Conservation (phyloP, 2,329 filamentous ascomycete species). For the Penicillium polonicum region DNA sequence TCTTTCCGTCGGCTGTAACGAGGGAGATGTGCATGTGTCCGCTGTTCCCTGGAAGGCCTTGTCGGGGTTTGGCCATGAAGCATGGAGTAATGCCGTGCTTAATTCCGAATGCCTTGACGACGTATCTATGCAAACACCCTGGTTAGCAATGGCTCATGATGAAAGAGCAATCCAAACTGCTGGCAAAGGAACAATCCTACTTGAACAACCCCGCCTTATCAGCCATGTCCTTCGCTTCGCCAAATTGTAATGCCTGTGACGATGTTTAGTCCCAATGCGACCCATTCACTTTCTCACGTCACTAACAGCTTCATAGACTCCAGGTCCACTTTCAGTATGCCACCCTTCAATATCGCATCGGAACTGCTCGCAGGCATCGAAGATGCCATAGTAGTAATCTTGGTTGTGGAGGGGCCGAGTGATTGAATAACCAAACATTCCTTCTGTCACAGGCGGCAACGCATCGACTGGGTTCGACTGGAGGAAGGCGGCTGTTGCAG, state of each 20-base stretch:
- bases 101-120: slow-evolving; percentile 82
- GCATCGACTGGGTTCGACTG: slow-evolving; percentile 68
- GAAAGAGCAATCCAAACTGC: not conserved
- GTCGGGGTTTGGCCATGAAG: slow-evolving; percentile 97
- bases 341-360: slow-evolving; percentile 83
- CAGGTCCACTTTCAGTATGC: slow-evolving; percentile 92
- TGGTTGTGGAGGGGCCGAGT: slow-evolving; percentile 85
- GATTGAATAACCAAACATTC: slow-evolving; percentile 94
- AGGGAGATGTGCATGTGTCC: slow-evolving; percentile 95
- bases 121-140: slow-evolving; percentile 54
- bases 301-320: slow-evolving; percentile 84
- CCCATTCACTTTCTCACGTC: not conserved
- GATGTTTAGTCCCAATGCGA: slow-evolving; percentile 20
- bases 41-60: slow-evolving; percentile 89
- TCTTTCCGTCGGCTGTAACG: slow-evolving; percentile 74
- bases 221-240: slow-evolving; percentile 83
- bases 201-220: slow-evolving; percentile 93
- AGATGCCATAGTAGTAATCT: slow-evolving; percentile 88
- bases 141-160: slow-evolving; percentile 9
- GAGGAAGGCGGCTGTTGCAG: slow-evolving; percentile 72
- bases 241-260: slow-evolving; percentile 73
- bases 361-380: slow-evolving; percentile 75
- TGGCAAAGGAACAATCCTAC: slow-evolving; percentile 38
- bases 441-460: slow-evolving; percentile 80
- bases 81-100: slow-evolving; percentile 91